phyloP scores from a whole-genome alignment of 2,329 filamentous ascomycete species.

The Phyllosticta ampelicida region DNA sequence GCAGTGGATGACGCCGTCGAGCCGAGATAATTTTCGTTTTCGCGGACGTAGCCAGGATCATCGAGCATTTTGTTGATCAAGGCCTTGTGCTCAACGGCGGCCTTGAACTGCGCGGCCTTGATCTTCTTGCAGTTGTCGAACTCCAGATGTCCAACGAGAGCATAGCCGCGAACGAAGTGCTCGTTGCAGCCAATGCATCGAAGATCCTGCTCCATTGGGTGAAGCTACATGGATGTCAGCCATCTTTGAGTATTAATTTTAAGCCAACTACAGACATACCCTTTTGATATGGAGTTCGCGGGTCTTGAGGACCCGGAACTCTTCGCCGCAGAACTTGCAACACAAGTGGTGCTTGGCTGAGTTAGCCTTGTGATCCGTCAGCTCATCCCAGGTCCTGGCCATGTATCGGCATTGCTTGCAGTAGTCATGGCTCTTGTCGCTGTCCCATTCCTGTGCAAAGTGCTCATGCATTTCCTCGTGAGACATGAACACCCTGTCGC shows the following conservation, averaged over 20 bases:
- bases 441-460: constrained; percentile 43
- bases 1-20: constrained; percentile 18
- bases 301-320: constrained; percentile 44
- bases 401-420: constrained; percentile 36
- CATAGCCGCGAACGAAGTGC: constrained; percentile 38
- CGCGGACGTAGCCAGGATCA: constrained; percentile 9
- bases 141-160: constrained; percentile 46
- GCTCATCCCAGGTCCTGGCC: constrained; percentile 34
- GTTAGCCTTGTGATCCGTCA: constrained; percentile 38
- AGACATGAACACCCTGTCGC: constrained; percentile 33
- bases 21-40: constrained; percentile 13
- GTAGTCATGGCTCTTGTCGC: constrained; percentile 34
- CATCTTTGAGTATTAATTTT: background rate
- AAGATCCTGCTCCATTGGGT: constrained; percentile 40
- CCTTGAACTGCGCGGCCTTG: constrained; percentile 31
- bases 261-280: constrained; percentile 21
- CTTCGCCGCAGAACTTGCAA: constrained; percentile 46
- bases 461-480: constrained; percentile 23
- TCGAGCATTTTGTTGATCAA: constrained; percentile 31
- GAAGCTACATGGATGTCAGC: constrained; percentile 27
- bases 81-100: constrained; percentile 41
- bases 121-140: constrained; percentile 39
- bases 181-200: constrained; percentile 42
- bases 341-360: constrained; percentile 36
- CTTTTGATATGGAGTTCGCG: constrained; percentile 41